Percentiles rank a stretch among this genome's conserved stretches.
These are phyloP conservation scores for Leavenworthia alabamica DNA, from an alignment of 345 rosid species.

Conservation along the genomic window DNA sequence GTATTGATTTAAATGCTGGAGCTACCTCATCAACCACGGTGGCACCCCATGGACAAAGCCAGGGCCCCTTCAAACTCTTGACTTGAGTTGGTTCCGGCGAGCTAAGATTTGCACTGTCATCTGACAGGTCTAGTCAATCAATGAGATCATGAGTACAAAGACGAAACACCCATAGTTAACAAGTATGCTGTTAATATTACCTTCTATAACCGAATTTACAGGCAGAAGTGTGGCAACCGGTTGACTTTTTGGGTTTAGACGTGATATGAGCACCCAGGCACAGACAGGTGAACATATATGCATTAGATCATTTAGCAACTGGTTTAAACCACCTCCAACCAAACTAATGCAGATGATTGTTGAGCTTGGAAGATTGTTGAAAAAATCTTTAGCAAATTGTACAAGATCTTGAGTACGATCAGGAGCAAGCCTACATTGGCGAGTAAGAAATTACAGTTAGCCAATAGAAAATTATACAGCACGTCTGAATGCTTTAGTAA, in stretches of 20 bases:
- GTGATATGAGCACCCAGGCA: constrained; percentile 77
- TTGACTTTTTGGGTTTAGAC: constrained; percentile 46
- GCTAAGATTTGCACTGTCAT: constrained; percentile 35
- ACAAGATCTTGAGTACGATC: constrained; percentile 59
- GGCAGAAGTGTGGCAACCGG: constrained; percentile 77
- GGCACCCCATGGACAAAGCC: constrained; percentile 91
- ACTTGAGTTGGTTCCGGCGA: constrained; percentile 25
- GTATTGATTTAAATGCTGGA: constrained; percentile 65
- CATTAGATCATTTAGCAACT: constrained; percentile 54
- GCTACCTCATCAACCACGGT: constrained; percentile 61
- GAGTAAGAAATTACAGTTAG: constrained; percentile 15
- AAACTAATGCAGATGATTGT: constrained; percentile 65
- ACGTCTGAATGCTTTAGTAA: constrained; percentile 9
- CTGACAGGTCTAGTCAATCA: constrained; percentile 37
- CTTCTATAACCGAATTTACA: constrained; percentile 55
- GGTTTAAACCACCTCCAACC: constrained; percentile 49
- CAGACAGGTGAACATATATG: constrained; percentile 40
- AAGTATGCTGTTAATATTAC: constrained; percentile 35
- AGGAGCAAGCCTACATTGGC: constrained; percentile 68
- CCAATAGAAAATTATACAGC: constrained; percentile 7
- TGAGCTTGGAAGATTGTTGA: constrained; percentile 52
- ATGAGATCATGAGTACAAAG: constrained; percentile 14
- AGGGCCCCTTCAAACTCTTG: constrained; percentile 35
- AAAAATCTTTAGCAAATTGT: constrained; percentile 52
- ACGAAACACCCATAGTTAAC: neutral